Evolutionary conservation across 441 rosid species (phyloP).

Genomic region (Brassica hybrid): DNA sequence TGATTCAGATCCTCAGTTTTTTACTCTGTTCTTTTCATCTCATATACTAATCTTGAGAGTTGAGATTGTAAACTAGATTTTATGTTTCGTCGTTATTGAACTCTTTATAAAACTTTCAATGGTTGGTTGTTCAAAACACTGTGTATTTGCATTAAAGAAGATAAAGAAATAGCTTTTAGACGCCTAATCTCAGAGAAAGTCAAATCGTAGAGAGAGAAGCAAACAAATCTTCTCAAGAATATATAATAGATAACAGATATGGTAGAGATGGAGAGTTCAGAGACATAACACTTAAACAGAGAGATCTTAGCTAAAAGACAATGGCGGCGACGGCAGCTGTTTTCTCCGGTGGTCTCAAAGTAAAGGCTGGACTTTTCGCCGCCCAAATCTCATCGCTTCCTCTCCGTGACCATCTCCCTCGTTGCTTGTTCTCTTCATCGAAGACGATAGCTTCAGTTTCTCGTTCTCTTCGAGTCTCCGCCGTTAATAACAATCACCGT

Average conservation of each 20-base stretch:
- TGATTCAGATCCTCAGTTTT: constrained; percentile 31
- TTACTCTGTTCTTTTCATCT: constrained; percentile 20
- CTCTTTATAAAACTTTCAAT: background rate
- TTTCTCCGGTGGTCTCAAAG: constrained; percentile 33
- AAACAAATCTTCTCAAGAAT: background rate
- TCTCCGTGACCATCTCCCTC: constrained; percentile 29
- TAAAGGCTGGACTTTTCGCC: constrained; percentile 37
- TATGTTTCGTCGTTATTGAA: background rate
- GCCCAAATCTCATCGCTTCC: constrained; percentile 38
- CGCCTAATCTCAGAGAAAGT: background rate
- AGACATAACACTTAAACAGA: background rate
- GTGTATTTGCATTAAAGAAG: too few species aligned
- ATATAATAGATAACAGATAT: background rate
- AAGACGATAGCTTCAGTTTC: constrained; percentile 28
- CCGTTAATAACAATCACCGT: constrained; percentile 5
- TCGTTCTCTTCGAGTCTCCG: constrained; percentile 27
- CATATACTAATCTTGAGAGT: constrained; percentile 15
- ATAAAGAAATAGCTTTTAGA: background rate
- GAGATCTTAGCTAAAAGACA: constrained; percentile 6
- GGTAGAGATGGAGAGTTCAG: background rate
- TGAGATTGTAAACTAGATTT: constrained; percentile 23
- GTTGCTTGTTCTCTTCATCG: constrained; percentile 17
- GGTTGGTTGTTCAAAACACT: background rate
- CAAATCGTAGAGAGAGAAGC: constrained; percentile 2
- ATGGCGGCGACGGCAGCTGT: constrained; percentile 34